Evolutionary conservation across 768 basidiomycete species (phyloP), one percentile per base, ranked within the genome.

Genomic region (Chalciporus piperatus): DNA sequence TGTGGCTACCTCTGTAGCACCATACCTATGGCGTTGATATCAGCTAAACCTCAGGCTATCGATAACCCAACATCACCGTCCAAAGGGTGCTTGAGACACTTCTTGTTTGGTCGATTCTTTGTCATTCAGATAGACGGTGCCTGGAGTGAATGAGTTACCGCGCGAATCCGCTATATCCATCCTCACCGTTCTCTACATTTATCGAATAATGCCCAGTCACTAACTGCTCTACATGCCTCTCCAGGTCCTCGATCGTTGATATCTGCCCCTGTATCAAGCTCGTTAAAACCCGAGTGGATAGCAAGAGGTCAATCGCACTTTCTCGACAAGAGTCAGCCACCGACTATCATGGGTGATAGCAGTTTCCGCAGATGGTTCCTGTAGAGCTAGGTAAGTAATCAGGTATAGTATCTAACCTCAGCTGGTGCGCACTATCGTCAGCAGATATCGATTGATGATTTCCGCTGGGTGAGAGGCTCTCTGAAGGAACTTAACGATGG

Each of bases 291-390:
- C 16, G 14, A 7, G 3, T 9, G 3, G 2, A 14, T 35, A 2
- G 16, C 14, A 2, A n/a, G n/a, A n/a, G n/a, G n/a, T 30, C 27
- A 43, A n/a, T n/a, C 43, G 16, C 41, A 59, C 57, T 13, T 22
- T 28, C 6, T 48, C 25, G 14, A 55, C 39, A 33, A 59, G 25
- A 9, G 20, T 28, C 20, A 4, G 22, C 59, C 59, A 62, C 35
- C 38, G 45, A 16, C 25, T 14, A 27, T 59, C 52, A 19, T 55
- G 51, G 19, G 52, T 51, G 23, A 57, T 27, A 5, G 54, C 45
- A n/a, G 55, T 22, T 10, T 30, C 28, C 13, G 58, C 47, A 25
- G 43, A 55, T 32, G 52, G 39, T 20, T n/a, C 22, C 58, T 59
- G 27, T 16, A n/a, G n/a, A n/a, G 3, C 16, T 4, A 35, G 16